Base-by-base conservation (phyloP, 2,329 filamentous ascomycete species). In the Onygenales sp. region DNA sequence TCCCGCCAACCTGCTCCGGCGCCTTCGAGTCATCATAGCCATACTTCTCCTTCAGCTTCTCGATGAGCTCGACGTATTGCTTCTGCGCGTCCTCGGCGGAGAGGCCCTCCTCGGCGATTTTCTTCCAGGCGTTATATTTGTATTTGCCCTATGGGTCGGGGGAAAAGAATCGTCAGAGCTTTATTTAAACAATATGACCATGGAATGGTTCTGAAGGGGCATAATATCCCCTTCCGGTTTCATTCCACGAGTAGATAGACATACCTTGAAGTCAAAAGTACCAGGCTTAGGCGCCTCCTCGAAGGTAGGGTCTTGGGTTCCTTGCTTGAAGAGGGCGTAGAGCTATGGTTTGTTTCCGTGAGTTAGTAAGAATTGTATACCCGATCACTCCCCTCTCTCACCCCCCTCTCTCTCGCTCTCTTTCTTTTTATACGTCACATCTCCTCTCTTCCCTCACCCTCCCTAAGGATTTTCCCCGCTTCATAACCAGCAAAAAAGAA, bases 121-220 rank as follows among this genome's bases (percentile, higher is more conserved):
- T 79, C 72, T 88, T 74, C 89, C 89, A 95, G 52, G 85, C 82
- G 63, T 77, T 79, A 74, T 84, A 81, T 80, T 94, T 95, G 64
- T 82, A 82, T 76, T 93, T 94, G 73, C 77, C 83, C 87, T 89
- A 51, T 56, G 17, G 4, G 5, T 6, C 9, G 9, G n/a, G n/a
- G 13, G 58, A 21, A 21, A 14, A 43, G 45, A 43, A 33, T 27
- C 4, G 21, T 27, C 21, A 27, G 21, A 27, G 21, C 21, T 27
- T 27, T 4, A 5, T 27, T 27, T 27, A 27, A 27, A 5, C 21
- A 27, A 27, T 27, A 27, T 27, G 45, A 48, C n/a, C 42, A 33
- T 37, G 27, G 63, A 58, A 60, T 59, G 55, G 46, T 61, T 49
- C 51, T 55, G 46, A 42, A 58, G n/a, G 58, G 51, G n/a, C 52